Conservation (phyloP, 1,139 yeast genomes). For the Suhomyces wounanorum region DNA sequence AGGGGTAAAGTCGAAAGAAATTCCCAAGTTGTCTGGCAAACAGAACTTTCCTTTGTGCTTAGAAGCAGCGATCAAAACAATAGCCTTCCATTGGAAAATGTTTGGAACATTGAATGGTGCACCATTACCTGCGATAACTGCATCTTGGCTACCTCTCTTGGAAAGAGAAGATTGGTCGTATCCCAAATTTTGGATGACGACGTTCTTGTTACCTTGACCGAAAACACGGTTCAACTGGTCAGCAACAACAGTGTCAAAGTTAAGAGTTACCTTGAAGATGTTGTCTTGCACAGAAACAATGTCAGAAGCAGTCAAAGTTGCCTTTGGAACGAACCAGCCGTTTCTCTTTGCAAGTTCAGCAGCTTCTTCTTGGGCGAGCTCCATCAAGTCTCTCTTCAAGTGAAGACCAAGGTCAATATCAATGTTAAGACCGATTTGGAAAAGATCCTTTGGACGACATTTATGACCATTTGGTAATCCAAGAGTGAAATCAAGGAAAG, state of each 20-base stretch:
- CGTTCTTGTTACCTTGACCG: conserved; percentile 8
- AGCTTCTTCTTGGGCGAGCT: conserved; percentile 6
- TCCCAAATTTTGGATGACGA: conserved; percentile 13
- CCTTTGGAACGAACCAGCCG: conserved; percentile 27
- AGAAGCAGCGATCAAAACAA: conserved; percentile 27
- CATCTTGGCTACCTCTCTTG: conserved; percentile 13
- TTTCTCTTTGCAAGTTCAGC: conserved; percentile 14
- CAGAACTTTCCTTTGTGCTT: conserved; percentile 26
- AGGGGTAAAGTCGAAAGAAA: conserved; percentile 25
- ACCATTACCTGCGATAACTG: conserved; percentile 14
- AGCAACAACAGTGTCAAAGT: conserved; percentile 18
- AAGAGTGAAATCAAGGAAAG: conserved; percentile 13
- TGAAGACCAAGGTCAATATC: conserved; percentile 18
- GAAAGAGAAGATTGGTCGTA: conserved; percentile 12
- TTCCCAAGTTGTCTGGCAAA: conserved; percentile 32
- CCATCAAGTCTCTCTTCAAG: conserved; percentile 15
- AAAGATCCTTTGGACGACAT: conserved; percentile 14
- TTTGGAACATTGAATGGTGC: conserved; percentile 13
- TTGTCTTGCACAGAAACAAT: conserved; percentile 27
- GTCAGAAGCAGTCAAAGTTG: conserved; percentile 29
- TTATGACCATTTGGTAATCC: conserved; percentile 11
- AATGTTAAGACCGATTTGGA: conserved; percentile 18
- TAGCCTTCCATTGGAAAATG: conserved; percentile 30
- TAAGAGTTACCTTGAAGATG: conserved; percentile 31
- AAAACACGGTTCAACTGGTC: conserved; percentile 14